These are phyloP conservation scores for Chlorella sorokiniana DNA, from an alignment of 139 green algal species.

Conservation along the genomic window DNA sequence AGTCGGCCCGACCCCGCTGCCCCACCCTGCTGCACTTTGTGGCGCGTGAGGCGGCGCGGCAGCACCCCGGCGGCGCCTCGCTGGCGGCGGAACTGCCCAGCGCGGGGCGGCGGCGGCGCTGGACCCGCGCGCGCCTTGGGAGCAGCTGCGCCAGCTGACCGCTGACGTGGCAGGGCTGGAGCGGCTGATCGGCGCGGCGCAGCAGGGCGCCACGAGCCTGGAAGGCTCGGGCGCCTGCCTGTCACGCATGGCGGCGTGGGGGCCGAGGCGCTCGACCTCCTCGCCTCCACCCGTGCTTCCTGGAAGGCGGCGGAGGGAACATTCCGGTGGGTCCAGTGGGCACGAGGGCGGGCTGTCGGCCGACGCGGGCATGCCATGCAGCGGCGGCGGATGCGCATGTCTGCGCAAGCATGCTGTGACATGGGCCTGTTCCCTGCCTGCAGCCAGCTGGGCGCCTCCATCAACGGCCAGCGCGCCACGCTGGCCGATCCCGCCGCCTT, in stretches of 20 bases:
- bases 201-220: neutral
- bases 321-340: neutral
- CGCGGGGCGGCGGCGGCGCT: slow-evolving; percentile 40
- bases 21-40: slow-evolving; percentile 70
- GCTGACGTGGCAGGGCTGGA: slow-evolving; percentile 21
- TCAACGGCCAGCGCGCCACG: slow-evolving; percentile 48
- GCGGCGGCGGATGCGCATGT: neutral
- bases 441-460: slow-evolving; percentile 37
- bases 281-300: neutral
- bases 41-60: slow-evolving; percentile 47
- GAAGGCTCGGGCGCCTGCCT: neutral
- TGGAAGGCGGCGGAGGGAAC: neutral
- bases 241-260: slow-evolving; percentile 24
- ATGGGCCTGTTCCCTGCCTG: neutral
- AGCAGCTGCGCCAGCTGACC: slow-evolving; percentile 47
- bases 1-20: slow-evolving; percentile 43
- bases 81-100: slow-evolving; percentile 45
- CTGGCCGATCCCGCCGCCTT: slow-evolving; percentile 41
- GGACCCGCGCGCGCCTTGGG: slow-evolving; percentile 2
- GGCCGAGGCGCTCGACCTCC: neutral
- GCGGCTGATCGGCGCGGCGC: neutral
- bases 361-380: too few species aligned
- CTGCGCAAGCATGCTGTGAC: neutral
- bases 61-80: slow-evolving; percentile 27
- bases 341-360: neutral